Percentiles rank a stretch among this genome's conserved stretches.
Conservation (phyloP, 495 filamentous ascomycete genomes). For the Thozetella sp. region DNA sequence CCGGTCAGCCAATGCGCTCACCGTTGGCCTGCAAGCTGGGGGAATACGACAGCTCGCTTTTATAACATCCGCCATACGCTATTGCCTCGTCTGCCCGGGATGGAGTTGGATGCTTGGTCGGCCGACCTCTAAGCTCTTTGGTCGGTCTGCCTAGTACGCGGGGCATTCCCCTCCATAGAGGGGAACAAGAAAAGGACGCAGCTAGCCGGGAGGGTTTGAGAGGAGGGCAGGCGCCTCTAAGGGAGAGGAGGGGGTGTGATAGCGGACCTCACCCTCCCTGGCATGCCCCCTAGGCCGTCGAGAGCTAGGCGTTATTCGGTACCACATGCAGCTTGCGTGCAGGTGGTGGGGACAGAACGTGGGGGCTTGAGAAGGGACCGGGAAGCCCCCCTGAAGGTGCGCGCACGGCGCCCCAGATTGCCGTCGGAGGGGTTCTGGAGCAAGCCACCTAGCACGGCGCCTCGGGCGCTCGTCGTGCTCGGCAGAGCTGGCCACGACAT, state of each 20-base stretch:
- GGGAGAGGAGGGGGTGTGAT: no score
- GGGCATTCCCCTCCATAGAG: background rate
- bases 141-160: background rate
- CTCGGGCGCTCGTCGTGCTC: background rate
- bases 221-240: no score
- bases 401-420: background rate
- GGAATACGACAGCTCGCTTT: background rate
- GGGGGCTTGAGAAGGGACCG: constrained; percentile 8
- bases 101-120: background rate
- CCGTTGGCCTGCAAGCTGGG: background rate
- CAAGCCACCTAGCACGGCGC: background rate
- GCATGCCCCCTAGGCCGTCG: constrained; percentile 9
- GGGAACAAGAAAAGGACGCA: background rate
- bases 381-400: background rate
- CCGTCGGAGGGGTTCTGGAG: background rate
- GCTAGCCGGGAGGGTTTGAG: background rate
- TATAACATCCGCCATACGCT: background rate
- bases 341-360: constrained; percentile 10
- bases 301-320: constrained; percentile 15
- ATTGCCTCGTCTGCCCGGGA: background rate
- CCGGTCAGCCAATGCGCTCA: background rate
- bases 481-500: no score
- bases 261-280: background rate
- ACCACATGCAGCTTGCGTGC: constrained; percentile 9
- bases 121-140: background rate